Evolutionary conservation across 345 rosid species (phyloP), one percentile per base, ranked within the genome.

Genomic region (Excoecaria cochinchinensis): DNA sequence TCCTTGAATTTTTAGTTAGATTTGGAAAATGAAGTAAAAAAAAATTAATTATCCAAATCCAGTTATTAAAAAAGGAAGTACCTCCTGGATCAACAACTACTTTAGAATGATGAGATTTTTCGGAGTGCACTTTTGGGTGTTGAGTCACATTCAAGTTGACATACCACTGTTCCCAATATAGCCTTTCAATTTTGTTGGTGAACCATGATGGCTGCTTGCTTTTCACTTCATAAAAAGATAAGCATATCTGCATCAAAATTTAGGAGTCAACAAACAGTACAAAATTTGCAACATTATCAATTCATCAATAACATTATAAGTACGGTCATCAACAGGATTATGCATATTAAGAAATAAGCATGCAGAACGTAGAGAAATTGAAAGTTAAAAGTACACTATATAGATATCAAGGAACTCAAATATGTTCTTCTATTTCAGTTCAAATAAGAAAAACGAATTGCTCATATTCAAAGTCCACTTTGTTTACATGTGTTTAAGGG

Each of bases 81-180:
- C 99, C 98, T 82, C 90, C 93, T 9, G 93, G 84, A 64, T 90
- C 93, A 61, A 90, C 75, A 24, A 87, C 77, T 42, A 75, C 86
- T 85, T 92, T 92, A 50, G 89, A 82, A 82, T 83, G 87, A 77
- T 87, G 88, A 48, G 91, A 88, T 84, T 89, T 95, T 70, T 85
- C 78, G 24, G 79, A 76, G 25, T 86, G 85, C 42, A 82, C 42
- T 76, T 87, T 93, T 25, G 84, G 86, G 31, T 86, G 95, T 67
- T 89, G 98, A 77, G 80, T 84, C 70, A 93, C 97, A 83, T 87
- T 93, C 86, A 95, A 83, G 82, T 93, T 91, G 79, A 95, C 79
- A 79, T 89, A 86, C 99, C 99, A 95, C 52, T 90, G 97, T 69
- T 95, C 98, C 99, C 98, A 95, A 69, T 5, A n/a, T n/a, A n/a